Evolutionary conservation across 2,329 filamentous ascomycete species (phyloP), one percentile per base, ranked within the genome.

Genomic region (Exophiala sp.): DNA sequence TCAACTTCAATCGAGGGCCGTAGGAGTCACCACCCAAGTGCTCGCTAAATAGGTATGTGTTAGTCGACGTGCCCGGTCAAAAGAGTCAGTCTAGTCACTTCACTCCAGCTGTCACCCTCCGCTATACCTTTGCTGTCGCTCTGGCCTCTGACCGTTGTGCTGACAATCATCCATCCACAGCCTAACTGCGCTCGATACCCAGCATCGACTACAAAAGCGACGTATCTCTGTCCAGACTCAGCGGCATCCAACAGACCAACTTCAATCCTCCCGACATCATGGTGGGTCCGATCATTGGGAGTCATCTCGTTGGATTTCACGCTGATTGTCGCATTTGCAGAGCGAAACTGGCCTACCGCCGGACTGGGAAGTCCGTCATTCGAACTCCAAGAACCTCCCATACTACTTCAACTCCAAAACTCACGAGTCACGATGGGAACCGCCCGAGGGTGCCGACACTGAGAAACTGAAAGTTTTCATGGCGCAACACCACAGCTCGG

Each of bases 361-460:
- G 43, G 82, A 83, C 68, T 96, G 91, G 90, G 93, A 97, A 74
- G 88, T 98, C 66, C 88, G 93, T 68, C 88, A 94, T 74, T 95
- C 88, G 70, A 95, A 96, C 76, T 95, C 88, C 70, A 97, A 96
- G 76, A 95, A 95, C 73, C 85, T 97, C 29, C 93, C 93, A 30
- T 98, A 98, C 77, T 98, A 97, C 76, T 97, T 96, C 84, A 94
- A 96, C 72, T 75, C 85, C 39, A 73, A 72, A 60, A 87, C 88
- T 57, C 91, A 90, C 68, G 82, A 88, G 66, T 97, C 93, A 57
- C 82, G 88, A 71, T 98, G 93, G 93, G 93, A 97, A 67, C 91
- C 93, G 2, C 93, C 93, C 7, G 68, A 80, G 38, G 87, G 84
- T 58, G 93, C 90, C 61, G 88, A 98, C 71, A 86, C 86, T 50